Evolutionary conservation across 495 filamentous ascomycete genomes (phyloP).

Genomic region (Xylaria grammica): DNA sequence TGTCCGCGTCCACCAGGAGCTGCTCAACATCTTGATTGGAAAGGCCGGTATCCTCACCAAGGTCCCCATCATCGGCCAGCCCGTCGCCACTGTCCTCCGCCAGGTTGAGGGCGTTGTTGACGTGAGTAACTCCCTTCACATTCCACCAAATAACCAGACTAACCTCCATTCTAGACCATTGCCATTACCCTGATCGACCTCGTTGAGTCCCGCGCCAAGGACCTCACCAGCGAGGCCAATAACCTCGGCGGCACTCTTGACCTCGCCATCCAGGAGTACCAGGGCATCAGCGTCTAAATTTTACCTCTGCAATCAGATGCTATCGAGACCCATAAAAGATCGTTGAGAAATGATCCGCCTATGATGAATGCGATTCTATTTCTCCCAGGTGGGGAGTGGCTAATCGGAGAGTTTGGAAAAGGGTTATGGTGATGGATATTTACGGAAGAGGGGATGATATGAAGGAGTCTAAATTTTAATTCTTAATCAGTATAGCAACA

Average conservation of each 20-base stretch:
- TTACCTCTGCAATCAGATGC: background rate
- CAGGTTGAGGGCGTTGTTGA: slow-evolving; percentile 30
- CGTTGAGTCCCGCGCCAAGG: background rate
- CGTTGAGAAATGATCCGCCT: too few species aligned
- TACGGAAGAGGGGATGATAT: too few species aligned
- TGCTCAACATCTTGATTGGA: slow-evolving; percentile 40
- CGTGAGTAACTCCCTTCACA: slow-evolving; percentile 24
- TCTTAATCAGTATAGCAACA: too few species aligned
- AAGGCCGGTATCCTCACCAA: slow-evolving; percentile 32
- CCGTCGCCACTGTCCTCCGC: slow-evolving; percentile 27
- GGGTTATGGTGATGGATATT: too few species aligned
- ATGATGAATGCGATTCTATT: too few species aligned
- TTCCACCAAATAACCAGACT: background rate
- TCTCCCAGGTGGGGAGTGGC: too few species aligned
- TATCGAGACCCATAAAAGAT: background rate
- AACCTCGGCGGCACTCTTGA: slow-evolving; percentile 23
- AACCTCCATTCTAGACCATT: slow-evolving; percentile 14
- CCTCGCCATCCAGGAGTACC: slow-evolving; percentile 18
- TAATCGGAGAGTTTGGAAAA: too few species aligned
- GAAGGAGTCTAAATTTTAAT: too few species aligned
- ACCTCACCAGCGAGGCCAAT: slow-evolving; percentile 20
- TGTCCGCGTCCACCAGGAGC: slow-evolving; percentile 30
- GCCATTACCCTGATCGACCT: slow-evolving; percentile 22
- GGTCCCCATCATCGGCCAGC: slow-evolving; percentile 34
- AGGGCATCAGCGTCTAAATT: background rate